Percentiles rank a stretch among this genome's conserved stretches.
phyloP scores from a whole-genome alignment of 306 rosid genomes.

The Vigna trinervia region DNA sequence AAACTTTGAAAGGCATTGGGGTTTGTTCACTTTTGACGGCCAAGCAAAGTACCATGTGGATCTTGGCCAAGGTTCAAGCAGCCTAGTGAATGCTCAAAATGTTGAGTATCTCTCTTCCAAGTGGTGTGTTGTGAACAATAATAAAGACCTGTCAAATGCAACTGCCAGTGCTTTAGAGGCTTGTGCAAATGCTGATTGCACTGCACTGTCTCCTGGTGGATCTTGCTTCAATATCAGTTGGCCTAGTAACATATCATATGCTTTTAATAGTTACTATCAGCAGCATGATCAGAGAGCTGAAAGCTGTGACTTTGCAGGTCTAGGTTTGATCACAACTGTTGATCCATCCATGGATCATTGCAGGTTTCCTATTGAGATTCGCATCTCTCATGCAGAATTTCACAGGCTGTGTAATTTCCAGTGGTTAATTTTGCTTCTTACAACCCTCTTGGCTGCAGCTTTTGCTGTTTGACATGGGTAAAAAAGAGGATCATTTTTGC shows the following conservation, averaged over 20 bases:
- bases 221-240: constrained; percentile 87
- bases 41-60: constrained; percentile 86
- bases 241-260: constrained; percentile 86
- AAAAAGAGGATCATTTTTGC: constrained; percentile 41
- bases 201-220: constrained; percentile 74
- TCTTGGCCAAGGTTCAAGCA: constrained; percentile 64
- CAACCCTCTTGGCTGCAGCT: constrained; percentile 47
- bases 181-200: constrained; percentile 79
- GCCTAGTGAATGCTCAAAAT: constrained; percentile 72
- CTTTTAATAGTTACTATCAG: constrained; percentile 90
- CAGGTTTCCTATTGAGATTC: constrained; percentile 79
- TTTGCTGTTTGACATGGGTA: constrained; percentile 46
- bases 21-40: constrained; percentile 91
- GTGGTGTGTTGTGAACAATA: constrained; percentile 98
- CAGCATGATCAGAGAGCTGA: constrained; percentile 80
- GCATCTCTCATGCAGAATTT: constrained; percentile 55
- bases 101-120: constrained; percentile 79
- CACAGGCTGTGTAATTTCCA: constrained; percentile 35
- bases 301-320: constrained; percentile 78
- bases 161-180: constrained; percentile 67
- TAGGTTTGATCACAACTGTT: constrained; percentile 86
- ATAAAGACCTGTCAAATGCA: constrained; percentile 71
- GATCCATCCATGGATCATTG: constrained; percentile 79
- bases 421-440: constrained; percentile 47
- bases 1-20: constrained; percentile 92